These are phyloP conservation scores for Phlegmacium glaucopus DNA, from an alignment of 768 basidiomycete genomes.

Conservation along the genomic window DNA sequence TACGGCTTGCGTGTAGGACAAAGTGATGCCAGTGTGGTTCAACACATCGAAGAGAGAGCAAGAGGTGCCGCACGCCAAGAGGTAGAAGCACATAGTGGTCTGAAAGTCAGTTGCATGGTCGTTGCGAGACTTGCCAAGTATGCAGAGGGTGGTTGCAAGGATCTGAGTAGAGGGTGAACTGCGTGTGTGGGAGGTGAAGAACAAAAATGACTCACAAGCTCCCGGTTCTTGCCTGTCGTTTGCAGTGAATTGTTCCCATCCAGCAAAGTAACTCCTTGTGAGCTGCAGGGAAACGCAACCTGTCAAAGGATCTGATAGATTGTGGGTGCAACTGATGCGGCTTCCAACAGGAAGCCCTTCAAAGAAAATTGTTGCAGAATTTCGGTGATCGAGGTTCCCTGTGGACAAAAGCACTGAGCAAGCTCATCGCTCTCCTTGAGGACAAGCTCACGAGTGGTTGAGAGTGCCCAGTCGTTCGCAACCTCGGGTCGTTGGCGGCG, in stretches of 20 bases:
- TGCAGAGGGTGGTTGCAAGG: slow-evolving; percentile 1
- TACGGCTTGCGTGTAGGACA: slow-evolving; percentile 16
- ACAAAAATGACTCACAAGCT: slow-evolving; percentile 3
- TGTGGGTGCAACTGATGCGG: slow-evolving; percentile 5
- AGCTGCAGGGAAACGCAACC: slow-evolving; percentile 4
- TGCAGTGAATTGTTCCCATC: background rate
- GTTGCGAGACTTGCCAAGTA: slow-evolving; percentile 13
- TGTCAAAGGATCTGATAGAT: slow-evolving; percentile 7
- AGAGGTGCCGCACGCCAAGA: slow-evolving; percentile 17
- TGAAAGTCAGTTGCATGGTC: slow-evolving; percentile 13
- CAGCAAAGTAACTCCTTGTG: too few relatives aligned
- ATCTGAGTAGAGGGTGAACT: background rate
- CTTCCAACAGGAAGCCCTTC: background rate
- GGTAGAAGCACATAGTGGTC: slow-evolving; percentile 12
- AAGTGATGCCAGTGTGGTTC: slow-evolving; percentile 17
- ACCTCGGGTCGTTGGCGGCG: slow-evolving; percentile 5
- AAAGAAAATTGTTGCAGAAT: slow-evolving; percentile 9
- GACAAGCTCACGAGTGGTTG: slow-evolving; percentile 4
- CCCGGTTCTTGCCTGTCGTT: slow-evolving; percentile 2
- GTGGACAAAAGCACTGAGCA: slow-evolving; percentile 1
- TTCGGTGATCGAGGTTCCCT: background rate
- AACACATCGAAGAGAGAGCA: slow-evolving; percentile 18
- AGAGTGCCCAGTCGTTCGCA: slow-evolving; percentile 5
- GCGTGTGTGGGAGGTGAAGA: background rate
- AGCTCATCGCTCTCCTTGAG: background rate